Conservation (phyloP, 257 asterid species). For the Jacaranda mimosifolia region DNA sequence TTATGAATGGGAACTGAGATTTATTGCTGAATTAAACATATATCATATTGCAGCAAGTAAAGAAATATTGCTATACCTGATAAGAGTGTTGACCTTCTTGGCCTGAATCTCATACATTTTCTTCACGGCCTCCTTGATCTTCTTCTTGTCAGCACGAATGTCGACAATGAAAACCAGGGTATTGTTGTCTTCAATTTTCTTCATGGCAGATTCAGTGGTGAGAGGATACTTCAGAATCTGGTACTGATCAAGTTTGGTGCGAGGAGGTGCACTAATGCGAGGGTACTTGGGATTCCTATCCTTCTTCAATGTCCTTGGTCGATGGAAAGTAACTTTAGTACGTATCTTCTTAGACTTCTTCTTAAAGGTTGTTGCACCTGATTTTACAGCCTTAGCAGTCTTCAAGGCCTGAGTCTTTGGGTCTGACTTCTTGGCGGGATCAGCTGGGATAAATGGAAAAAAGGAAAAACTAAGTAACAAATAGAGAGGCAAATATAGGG, state of each 20-base stretch:
- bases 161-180: conserved; percentile 63
- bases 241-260: conserved; percentile 62
- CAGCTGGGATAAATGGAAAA: conserved; percentile 30
- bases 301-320: conserved; percentile 60
- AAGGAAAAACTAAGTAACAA: background rate
- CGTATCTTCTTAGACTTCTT: conserved; percentile 54
- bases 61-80: conserved; percentile 42
- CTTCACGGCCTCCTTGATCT: conserved; percentile 62
- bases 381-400: conserved; percentile 59
- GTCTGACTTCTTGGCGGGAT: conserved; percentile 49
- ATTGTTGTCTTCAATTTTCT: conserved; percentile 63
- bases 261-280: conserved; percentile 57
- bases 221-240: conserved; percentile 55
- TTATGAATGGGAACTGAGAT: background rate
- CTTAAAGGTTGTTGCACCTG: conserved; percentile 51
- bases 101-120: conserved; percentile 62
- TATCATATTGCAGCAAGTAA: background rate
- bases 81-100: conserved; percentile 61
- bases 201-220: conserved; percentile 66
- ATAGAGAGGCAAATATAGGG: too few species aligned
- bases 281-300: conserved; percentile 65
- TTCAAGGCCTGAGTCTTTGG: conserved; percentile 63
- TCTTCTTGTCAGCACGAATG: conserved; percentile 61
- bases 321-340: conserved; percentile 56
- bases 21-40: background rate